Conservation (phyloP, 371 early-diverging fungal species). For the Caulochytrium protostelioides region DNA sequence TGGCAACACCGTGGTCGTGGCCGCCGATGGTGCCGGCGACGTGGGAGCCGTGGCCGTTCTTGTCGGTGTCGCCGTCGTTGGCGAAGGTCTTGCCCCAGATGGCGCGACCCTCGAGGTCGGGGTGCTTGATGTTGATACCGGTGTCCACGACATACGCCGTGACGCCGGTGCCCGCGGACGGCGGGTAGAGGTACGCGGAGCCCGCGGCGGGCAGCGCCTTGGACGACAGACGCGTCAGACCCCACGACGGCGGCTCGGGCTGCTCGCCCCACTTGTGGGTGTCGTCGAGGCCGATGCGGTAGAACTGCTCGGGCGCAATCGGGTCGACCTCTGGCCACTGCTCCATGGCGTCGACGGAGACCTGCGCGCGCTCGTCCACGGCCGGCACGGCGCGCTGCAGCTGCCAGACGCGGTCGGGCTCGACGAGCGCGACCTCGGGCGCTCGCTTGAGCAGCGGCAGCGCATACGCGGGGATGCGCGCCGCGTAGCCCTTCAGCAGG, state of each 20-base stretch:
- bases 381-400: not conserved
- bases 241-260: constrained; percentile 6
- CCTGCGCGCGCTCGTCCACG: constrained; percentile 1
- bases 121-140: constrained; percentile 43
- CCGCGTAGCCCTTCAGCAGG: too few species aligned
- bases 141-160: constrained; percentile 64
- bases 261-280: not conserved
- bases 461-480: too few species aligned
- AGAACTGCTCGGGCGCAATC: too few species aligned
- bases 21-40: constrained; percentile 60
- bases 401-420: constrained; percentile 5
- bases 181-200: constrained; percentile 21
- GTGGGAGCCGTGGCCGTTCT: constrained; percentile 49
- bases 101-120: constrained; percentile 66
- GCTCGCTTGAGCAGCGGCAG: too few species aligned
- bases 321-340: too few species aligned
- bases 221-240: constrained; percentile 8
- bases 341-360: too few species aligned
- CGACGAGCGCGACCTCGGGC: constrained; percentile 8
- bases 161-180: constrained; percentile 34
- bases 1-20: constrained; percentile 61
- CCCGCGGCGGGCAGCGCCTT: constrained; percentile 4
- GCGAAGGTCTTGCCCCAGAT: constrained; percentile 38
- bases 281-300: constrained; percentile 1
- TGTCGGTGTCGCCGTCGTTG: constrained; percentile 22